Evolutionary conservation across 2,329 filamentous ascomycete genomes (phyloP).

Genomic region (Trichoderma citrinoviride): DNA sequence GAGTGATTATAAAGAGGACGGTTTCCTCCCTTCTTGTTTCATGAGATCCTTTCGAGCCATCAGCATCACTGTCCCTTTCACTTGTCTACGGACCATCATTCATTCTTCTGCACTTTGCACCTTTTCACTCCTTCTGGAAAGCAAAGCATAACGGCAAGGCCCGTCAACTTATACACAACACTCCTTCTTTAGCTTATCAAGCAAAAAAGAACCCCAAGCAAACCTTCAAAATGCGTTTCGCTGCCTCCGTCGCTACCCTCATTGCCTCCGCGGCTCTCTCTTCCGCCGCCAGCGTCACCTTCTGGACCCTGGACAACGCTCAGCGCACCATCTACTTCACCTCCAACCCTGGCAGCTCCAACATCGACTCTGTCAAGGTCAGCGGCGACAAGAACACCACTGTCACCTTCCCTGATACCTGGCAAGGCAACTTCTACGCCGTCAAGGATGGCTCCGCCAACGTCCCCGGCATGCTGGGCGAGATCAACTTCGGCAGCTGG

Average conservation of each 20-base stretch:
- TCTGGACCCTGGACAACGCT: constrained; percentile 55
- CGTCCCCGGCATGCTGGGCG: constrained; percentile 51
- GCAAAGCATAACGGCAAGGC: constrained; percentile 20
- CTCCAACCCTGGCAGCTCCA: constrained; percentile 38
- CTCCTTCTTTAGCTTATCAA: constrained; percentile 15
- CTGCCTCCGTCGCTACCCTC: constrained; percentile 44
- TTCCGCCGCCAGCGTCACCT: constrained; percentile 52
- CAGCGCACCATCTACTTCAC: constrained; percentile 53
- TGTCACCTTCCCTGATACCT: constrained; percentile 44
- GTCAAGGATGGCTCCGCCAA: constrained; percentile 44
- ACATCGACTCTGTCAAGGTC: constrained; percentile 42
- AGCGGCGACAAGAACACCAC: constrained; percentile 38
- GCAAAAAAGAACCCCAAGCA: constrained; percentile 21
- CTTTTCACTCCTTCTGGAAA: constrained; percentile 21
- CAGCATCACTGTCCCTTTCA: constrained; percentile 19
- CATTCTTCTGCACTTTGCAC: constrained; percentile 13
- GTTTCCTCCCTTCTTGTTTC: not conserved
- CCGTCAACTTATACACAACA: constrained; percentile 19
- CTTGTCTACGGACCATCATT: constrained; percentile 21
- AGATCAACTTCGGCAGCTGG: constrained; percentile 51
- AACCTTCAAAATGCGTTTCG: constrained; percentile 54
- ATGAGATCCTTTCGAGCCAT: not conserved
- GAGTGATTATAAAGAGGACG: constrained; percentile 19
- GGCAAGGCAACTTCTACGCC: constrained; percentile 53
- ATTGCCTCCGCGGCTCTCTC: constrained; percentile 43